Evolutionary conservation across 2,329 filamentous ascomycete genomes (phyloP).

Genomic region (Aureobasidium sp.): DNA sequence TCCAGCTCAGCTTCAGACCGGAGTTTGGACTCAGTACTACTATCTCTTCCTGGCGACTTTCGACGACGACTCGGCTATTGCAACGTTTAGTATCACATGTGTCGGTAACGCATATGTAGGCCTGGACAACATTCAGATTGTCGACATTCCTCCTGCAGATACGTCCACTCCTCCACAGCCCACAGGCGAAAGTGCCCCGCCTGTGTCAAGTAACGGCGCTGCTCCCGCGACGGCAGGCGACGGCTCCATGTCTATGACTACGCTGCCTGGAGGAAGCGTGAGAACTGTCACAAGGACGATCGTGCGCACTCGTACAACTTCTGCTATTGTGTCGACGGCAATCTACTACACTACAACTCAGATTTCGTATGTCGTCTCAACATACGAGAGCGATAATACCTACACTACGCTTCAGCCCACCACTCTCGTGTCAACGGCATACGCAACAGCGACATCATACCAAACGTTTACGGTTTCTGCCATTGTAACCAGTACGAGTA

Average conservation of each 20-base stretch:
- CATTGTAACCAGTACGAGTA: slow-evolving; percentile 11
- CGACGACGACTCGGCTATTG: not conserved
- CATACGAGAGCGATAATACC: not conserved
- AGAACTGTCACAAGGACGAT: slow-evolving; percentile 10
- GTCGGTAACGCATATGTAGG: slow-evolving; percentile 12
- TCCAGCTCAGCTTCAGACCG: not conserved
- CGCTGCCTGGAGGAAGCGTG: not conserved
- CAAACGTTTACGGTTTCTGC: slow-evolving; percentile 7
- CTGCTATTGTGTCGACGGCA: not conserved
- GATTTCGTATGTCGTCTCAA: slow-evolving; percentile 8
- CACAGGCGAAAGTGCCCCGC: not conserved
- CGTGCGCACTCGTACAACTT: slow-evolving; percentile 2
- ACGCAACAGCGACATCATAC: not conserved
- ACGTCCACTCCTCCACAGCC: not conserved
- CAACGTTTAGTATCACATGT: slow-evolving; percentile 16
- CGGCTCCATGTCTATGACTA: not conserved
- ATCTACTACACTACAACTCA: slow-evolving; percentile 14
- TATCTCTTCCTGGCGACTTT: not conserved
- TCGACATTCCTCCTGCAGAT: slow-evolving; percentile 6
- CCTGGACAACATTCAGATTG: slow-evolving; percentile 9
- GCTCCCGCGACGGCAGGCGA: not conserved
- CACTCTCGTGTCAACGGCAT: slow-evolving; percentile 3
- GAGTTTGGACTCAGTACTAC: slow-evolving; percentile 7
- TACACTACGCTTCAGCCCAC: slow-evolving; percentile 4
- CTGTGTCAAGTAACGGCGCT: not conserved